A percentile compares a stretch with the other conserved stretches of the same genome.
Conservation (phyloP, 2,329 filamentous ascomycete genomes). For the Penicillium sp. region DNA sequence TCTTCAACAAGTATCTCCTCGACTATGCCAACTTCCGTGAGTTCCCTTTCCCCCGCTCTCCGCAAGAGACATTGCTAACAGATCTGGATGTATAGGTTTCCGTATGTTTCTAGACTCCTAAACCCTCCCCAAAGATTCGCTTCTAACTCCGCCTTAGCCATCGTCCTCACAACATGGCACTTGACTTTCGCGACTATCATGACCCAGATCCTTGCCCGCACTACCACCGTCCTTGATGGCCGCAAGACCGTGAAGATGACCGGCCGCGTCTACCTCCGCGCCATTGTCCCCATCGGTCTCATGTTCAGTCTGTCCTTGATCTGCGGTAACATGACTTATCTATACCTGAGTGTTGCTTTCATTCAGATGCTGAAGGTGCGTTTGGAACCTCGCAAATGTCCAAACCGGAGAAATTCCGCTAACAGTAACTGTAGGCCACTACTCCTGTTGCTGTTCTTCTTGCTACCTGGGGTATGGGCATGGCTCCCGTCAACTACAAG, state of each 20-base stretch:
- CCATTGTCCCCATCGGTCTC: conserved; percentile 90
- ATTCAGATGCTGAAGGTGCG: conserved; percentile 88
- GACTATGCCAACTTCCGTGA: conserved; percentile 64
- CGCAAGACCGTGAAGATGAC: conserved; percentile 98
- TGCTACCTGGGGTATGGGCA: conserved; percentile 82
- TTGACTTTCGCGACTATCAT: conserved; percentile 88
- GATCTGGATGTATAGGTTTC: conserved; percentile 33
- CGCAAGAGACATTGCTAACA: conserved; percentile 26
- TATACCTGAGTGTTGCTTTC: conserved; percentile 93
- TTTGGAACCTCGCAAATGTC: not conserved
- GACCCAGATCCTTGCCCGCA: conserved; percentile 89
- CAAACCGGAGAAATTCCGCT: not conserved
- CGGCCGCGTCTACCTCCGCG: conserved; percentile 83
- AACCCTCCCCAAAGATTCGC: conserved; percentile 23
- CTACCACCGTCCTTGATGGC: conserved; percentile 85
- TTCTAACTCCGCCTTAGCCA: conserved; percentile 37
- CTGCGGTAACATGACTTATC: conserved; percentile 92
- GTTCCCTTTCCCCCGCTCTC: conserved; percentile 17
- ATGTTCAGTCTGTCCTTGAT: conserved; percentile 97
- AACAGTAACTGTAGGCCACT: conserved; percentile 64
- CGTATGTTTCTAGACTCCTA: conserved; percentile 3
- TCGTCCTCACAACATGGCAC: conserved; percentile 91
- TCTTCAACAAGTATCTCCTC: conserved; percentile 99
- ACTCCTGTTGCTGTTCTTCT: conserved; percentile 91
- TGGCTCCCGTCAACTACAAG: conserved; percentile 79